Evolutionary conservation across 768 basidiomycete species (phyloP).

Genomic region (Dioszegia hungarica): DNA sequence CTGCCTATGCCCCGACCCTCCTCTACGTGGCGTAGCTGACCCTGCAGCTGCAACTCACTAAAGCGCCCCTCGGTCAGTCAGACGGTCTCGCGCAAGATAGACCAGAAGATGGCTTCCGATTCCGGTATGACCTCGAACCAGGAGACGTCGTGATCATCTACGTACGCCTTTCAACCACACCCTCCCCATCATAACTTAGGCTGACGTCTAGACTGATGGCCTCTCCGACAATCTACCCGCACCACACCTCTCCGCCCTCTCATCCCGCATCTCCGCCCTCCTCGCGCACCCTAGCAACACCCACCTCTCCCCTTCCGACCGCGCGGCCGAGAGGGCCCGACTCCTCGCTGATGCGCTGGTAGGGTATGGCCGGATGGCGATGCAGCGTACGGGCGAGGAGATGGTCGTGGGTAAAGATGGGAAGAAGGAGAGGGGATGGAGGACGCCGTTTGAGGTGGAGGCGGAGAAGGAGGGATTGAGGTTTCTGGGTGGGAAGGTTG

Average conservation of each 20-base stretch:
- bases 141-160: conserved; percentile 46
- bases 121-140: conserved; percentile 29
- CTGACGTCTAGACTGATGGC: conserved; percentile 44
- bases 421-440: conserved; percentile 34
- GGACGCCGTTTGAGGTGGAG: conserved; percentile 47
- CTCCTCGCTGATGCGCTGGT: conserved; percentile 46
- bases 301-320: conserved; percentile 31
- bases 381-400: conserved; percentile 43
- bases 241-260: conserved; percentile 35
- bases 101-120: conserved; percentile 36
- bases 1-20: too few species aligned
- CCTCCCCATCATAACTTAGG: neutral
- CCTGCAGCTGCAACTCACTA: conserved; percentile 20
- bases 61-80: conserved; percentile 9
- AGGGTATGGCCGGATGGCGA: conserved; percentile 44
- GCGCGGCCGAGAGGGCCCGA: conserved; percentile 30
- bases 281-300: conserved; percentile 32
- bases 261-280: conserved; percentile 23
- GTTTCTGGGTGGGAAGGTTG: conserved; percentile 47
- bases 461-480: conserved; percentile 39
- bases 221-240: conserved; percentile 47
- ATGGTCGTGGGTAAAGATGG: conserved; percentile 10
- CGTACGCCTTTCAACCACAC: conserved; percentile 37
- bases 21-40: too few species aligned
- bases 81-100: conserved; percentile 18